These are phyloP conservation scores for Solanum chaucha DNA, from an alignment of 257 asterid genomes.

Conservation along the genomic window DNA sequence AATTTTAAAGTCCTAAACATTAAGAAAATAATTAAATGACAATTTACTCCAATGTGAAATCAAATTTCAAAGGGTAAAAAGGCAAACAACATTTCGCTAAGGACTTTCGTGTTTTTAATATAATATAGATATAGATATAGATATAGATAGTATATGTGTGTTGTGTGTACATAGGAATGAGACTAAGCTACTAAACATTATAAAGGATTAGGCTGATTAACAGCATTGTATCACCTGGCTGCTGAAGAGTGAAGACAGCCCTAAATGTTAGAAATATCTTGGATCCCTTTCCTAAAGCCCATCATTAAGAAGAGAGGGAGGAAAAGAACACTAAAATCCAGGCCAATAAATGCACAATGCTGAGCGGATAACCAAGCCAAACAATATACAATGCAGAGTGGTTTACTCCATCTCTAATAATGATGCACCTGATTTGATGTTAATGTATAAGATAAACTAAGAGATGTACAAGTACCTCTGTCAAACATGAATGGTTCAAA, in stretches of 20 bases:
- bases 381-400: background rate
- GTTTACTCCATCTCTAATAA: background rate
- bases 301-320: background rate
- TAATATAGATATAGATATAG: background rate
- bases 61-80: background rate
- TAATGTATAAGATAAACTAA: background rate
- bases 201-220: background rate
- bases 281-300: background rate
- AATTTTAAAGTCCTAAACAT: background rate
- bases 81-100: background rate
- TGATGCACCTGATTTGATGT: background rate
- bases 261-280: background rate
- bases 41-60: background rate
- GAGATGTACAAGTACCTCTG: constrained; percentile 34
- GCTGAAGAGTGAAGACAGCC: background rate
- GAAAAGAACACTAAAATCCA: background rate
- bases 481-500: constrained; percentile 24
- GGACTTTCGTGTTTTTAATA: background rate
- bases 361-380: background rate
- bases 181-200: background rate
- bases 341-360: background rate
- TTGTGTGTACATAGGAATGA: background rate
- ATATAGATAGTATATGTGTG: background rate
- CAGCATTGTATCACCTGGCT: background rate
- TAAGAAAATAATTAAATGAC: background rate